Conservation (phyloP, 2,329 filamentous ascomycete species). For the Ophiosphaerella herpotricha region DNA sequence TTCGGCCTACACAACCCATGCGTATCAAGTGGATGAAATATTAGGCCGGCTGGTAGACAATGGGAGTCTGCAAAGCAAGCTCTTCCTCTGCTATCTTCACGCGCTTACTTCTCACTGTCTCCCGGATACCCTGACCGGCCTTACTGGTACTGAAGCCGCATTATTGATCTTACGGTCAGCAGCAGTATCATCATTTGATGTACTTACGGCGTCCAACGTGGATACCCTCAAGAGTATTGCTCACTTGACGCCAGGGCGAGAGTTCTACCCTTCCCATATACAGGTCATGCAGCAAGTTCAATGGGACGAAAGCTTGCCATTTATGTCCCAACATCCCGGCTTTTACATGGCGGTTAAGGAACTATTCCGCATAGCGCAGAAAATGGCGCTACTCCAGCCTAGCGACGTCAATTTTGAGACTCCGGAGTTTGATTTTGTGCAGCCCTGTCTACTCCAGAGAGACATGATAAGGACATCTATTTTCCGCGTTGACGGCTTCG, state of each 20-base stretch:
- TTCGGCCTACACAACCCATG: conserved; percentile 38
- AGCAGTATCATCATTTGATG: conserved; percentile 53
- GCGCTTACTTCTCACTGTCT: conserved; percentile 59
- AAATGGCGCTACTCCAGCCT: conserved; percentile 1
- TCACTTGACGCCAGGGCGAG: conserved; percentile 38
- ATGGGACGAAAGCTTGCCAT: conserved; percentile 49
- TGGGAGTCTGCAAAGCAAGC: conserved; percentile 56
- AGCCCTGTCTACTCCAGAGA: conserved; percentile 12
- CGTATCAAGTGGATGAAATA: conserved; percentile 54
- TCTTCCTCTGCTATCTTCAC: conserved; percentile 59
- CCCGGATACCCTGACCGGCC: conserved; percentile 53
- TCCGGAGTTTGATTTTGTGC: conserved; percentile 10
- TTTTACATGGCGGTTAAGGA: conserved; percentile 25
- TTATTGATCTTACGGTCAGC: conserved; percentile 55
- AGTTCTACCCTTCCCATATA: conserved; percentile 51
- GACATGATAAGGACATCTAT: conserved; percentile 32
- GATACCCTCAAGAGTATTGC: conserved; percentile 31
- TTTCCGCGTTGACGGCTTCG: conserved; percentile 33
- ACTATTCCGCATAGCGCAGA: conserved; percentile 24
- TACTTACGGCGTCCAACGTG: conserved; percentile 29
- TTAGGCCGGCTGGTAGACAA: conserved; percentile 58
- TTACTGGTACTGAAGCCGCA: conserved; percentile 61
- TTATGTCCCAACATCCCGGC: conserved; percentile 31
- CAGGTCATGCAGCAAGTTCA: conserved; percentile 49
- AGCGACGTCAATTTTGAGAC: neutral